These are phyloP conservation scores for Lasiosphaeriaceae sp. DNA, from an alignment of 495 filamentous ascomycete genomes.

Conservation along the genomic window DNA sequence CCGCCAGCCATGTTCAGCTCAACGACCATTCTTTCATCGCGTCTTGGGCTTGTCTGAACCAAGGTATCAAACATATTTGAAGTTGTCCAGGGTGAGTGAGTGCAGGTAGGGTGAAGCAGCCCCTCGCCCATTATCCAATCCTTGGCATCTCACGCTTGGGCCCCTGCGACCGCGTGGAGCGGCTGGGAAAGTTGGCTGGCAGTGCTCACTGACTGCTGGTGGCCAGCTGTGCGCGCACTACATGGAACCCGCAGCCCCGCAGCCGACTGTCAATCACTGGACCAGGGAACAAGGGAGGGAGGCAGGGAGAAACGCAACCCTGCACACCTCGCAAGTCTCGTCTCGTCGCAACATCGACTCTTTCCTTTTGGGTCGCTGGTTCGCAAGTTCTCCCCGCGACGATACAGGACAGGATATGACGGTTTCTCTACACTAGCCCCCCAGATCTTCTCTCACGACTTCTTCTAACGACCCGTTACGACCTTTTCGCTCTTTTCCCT, in stretches of 20 bases:
- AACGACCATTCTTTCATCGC: too few species aligned
- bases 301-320: too few species aligned
- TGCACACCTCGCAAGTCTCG: background rate
- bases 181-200: background rate
- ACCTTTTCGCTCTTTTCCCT: conserved; percentile 18
- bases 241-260: background rate
- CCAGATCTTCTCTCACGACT: conserved; percentile 14
- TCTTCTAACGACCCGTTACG: conserved; percentile 27
- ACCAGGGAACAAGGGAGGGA: too few species aligned
- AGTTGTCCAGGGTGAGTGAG: too few species aligned
- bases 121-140: too few species aligned
- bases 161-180: background rate
- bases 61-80: too few species aligned
- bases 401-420: conserved; percentile 5
- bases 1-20: too few species aligned
- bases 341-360: conserved; percentile 1
- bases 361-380: background rate
- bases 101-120: too few species aligned
- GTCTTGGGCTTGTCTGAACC: too few species aligned
- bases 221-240: background rate
- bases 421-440: conserved; percentile 11
- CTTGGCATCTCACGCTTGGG: background rate
- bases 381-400: background rate
- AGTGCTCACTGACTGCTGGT: too few species aligned
- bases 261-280: background rate